Conservation (phyloP, 306 rosid genomes). For the Prosopis cineraria region DNA sequence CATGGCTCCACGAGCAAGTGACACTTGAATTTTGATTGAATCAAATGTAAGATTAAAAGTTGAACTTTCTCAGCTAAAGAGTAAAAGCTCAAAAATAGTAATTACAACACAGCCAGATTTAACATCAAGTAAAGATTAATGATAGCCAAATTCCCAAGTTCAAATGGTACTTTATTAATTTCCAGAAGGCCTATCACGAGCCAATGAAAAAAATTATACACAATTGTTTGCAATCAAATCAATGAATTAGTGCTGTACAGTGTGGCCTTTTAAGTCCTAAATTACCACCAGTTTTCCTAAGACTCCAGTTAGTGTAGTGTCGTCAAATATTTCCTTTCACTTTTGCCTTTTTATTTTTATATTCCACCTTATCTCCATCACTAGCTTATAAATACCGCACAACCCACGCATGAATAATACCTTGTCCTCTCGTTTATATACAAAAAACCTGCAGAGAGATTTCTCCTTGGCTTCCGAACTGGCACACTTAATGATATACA, state of each 20-base stretch:
- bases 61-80: no score
- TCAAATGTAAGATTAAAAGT: no score
- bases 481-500: conserved; percentile 63
- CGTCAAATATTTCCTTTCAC: conserved; percentile 16
- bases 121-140: no score
- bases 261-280: background rate
- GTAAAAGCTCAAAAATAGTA: no score
- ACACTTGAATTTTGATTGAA: no score
- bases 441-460: conserved; percentile 2
- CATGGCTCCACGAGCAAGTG: no score
- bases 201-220: background rate
- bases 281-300: conserved; percentile 3
- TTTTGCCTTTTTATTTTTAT: conserved; percentile 14
- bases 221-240: conserved; percentile 28
- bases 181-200: background rate
- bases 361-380: background rate
- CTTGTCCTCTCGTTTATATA: background rate
- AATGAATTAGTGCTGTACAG: conserved; percentile 35
- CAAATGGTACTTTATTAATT: background rate
- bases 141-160: background rate
- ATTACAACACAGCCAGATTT: no score
- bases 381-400: background rate
- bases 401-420: background rate
- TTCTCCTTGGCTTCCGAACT: background rate
- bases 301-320: background rate